These are phyloP conservation scores for Zymoseptoria ardabiliae DNA, from an alignment of 2,329 filamentous ascomycete species.

Conservation along the genomic window DNA sequence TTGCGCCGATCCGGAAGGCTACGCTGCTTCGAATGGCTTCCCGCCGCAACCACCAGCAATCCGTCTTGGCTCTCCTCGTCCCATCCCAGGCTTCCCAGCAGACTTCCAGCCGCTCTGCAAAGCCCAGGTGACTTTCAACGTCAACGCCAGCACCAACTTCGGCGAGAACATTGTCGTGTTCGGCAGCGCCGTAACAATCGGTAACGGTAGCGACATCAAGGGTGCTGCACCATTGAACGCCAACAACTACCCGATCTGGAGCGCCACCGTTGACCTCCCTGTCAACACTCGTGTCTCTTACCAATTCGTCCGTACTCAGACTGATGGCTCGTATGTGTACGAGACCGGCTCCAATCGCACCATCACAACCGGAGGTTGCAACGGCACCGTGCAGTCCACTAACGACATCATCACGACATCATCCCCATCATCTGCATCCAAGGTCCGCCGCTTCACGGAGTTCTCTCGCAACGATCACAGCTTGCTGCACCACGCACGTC, in stretches of 20 bases:
- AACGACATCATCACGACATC: constrained; percentile 27
- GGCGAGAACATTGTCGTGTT: constrained; percentile 31
- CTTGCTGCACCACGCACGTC: constrained; percentile 12
- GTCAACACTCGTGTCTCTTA: constrained; percentile 26
- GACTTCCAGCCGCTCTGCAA: constrained; percentile 54
- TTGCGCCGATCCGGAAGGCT: constrained; percentile 31
- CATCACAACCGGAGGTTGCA: constrained; percentile 26
- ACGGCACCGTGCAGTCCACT: constrained; percentile 18
- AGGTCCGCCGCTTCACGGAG: constrained; percentile 15
- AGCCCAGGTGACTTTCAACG: constrained; percentile 27
- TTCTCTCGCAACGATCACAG: constrained; percentile 10
- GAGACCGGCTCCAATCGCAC: constrained; percentile 25
- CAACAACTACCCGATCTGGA: constrained; percentile 31
- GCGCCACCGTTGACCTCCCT: constrained; percentile 26
- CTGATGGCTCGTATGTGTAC: constrained; percentile 28
- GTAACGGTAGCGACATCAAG: constrained; percentile 15
- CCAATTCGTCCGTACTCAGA: constrained; percentile 27
- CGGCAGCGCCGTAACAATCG: constrained; percentile 27
- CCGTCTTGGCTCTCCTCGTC: constrained; percentile 51
- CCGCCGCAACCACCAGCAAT: constrained; percentile 59
- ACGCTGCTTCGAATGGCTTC: constrained; percentile 36
- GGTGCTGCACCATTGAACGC: constrained; percentile 25
- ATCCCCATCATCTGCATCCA: constrained; percentile 21
- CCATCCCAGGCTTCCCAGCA: constrained; percentile 61
- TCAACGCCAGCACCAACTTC: constrained; percentile 28